phyloP scores from a whole-genome alignment of 1,139 yeast species.

The Chernovozyma aurita region DNA sequence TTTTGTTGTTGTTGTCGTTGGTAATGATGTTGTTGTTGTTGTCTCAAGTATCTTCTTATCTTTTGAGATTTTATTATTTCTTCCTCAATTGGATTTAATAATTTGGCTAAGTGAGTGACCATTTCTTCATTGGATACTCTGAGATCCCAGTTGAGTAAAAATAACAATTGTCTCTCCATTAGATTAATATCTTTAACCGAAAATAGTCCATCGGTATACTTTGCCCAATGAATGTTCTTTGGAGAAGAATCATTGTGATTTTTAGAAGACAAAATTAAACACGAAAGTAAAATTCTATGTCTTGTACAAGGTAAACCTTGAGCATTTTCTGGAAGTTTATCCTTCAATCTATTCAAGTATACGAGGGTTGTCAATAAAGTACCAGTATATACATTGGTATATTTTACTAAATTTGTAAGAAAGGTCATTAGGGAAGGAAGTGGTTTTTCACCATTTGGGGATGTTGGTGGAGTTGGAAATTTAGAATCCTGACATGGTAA shows the following conservation, averaged over 20 bases:
- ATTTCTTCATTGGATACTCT: constrained; percentile 53
- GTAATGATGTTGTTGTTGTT: constrained; percentile 18
- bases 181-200: constrained; percentile 64
- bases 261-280: constrained; percentile 67
- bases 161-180: constrained; percentile 75
- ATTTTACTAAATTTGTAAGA: constrained; percentile 62
- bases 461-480: constrained; percentile 30
- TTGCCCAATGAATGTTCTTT: constrained; percentile 73
- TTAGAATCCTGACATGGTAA: constrained; percentile 49
- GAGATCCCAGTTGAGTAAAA: constrained; percentile 67
- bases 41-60: constrained; percentile 30
- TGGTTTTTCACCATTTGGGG: constrained; percentile 31
- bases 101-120: constrained; percentile 40
- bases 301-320: constrained; percentile 75
- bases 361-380: constrained; percentile 70
- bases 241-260: constrained; percentile 76
- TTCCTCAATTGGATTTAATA: constrained; percentile 59
- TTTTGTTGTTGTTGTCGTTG: constrained; percentile 9
- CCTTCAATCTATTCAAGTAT: constrained; percentile 56
- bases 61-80: constrained; percentile 45
- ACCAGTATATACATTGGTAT: constrained; percentile 74
- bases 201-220: constrained; percentile 70
- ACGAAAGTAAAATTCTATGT: constrained; percentile 70
- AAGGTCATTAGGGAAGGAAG: constrained; percentile 74
- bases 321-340: constrained; percentile 62